These are phyloP conservation scores for Galerina marginata DNA, from an alignment of 768 basidiomycete genomes.

Conservation along the genomic window DNA sequence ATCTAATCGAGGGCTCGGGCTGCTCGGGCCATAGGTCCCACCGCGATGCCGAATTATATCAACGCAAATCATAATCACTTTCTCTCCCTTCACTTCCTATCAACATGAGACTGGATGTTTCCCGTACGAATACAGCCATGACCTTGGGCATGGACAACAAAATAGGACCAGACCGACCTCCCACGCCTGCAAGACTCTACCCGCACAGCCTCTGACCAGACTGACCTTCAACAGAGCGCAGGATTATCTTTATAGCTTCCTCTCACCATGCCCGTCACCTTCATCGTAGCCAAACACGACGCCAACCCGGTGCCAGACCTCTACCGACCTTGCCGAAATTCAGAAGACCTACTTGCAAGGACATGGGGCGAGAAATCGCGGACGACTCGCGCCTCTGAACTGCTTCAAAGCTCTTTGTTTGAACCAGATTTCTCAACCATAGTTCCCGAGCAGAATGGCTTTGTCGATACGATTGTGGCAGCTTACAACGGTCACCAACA, in stretches of 20 bases:
- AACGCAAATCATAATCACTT: too few relatives aligned
- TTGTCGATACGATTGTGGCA: slow-evolving; percentile 15
- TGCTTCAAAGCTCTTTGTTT: slow-evolving; percentile 5
- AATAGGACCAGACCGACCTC: too few relatives aligned
- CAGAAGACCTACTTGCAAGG: neutral
- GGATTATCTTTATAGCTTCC: neutral
- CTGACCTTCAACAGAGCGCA: too few relatives aligned
- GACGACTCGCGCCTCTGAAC: neutral
- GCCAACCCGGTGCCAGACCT: neutral
- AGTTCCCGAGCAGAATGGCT: slow-evolving; percentile 8
- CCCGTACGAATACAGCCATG: too few relatives aligned
- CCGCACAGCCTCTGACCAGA: too few relatives aligned
- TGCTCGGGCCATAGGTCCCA: too few relatives aligned
- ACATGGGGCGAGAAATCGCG: slow-evolving; percentile 4
- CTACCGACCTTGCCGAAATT: neutral
- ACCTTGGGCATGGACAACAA: too few relatives aligned
- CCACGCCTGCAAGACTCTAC: too few relatives aligned
- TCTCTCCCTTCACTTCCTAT: too few relatives aligned
- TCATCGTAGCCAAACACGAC: slow-evolving; percentile 9
- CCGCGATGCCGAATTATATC: too few relatives aligned
- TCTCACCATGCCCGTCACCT: slow-evolving; percentile 17
- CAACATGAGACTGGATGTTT: too few relatives aligned
- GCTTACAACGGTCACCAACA: slow-evolving; percentile 23
- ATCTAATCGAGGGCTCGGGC: too few relatives aligned
- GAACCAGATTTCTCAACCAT: neutral